Evolutionary conservation across 345 rosid species (phyloP).

Genomic region (Clarkia xantiana): DNA sequence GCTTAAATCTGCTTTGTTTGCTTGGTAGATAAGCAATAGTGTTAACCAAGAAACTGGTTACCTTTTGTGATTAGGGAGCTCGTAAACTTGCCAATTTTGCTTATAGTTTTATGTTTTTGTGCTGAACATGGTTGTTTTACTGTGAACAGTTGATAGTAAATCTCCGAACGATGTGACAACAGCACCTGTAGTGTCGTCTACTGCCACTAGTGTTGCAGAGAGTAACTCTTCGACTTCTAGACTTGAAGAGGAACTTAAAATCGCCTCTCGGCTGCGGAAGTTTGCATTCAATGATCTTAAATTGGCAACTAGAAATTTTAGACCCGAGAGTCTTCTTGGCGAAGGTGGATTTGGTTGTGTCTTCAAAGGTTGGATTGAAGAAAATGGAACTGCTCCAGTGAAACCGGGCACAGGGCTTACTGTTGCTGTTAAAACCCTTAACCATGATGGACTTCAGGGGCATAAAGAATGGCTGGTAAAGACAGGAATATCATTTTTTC

Average conservation of each 20-base stretch:
- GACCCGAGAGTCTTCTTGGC: slow-evolving; percentile 95
- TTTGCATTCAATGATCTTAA: slow-evolving; percentile 85
- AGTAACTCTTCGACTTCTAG: slow-evolving; percentile 74
- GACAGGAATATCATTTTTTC: background rate
- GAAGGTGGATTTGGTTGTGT: slow-evolving; percentile 99
- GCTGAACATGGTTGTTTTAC: background rate
- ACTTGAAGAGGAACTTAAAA: slow-evolving; percentile 76
- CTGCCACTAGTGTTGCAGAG: slow-evolving; percentile 70
- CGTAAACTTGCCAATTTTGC: background rate
- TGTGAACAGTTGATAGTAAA: slow-evolving; percentile 42
- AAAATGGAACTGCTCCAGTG: slow-evolving; percentile 95
- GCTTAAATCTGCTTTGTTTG: too few species aligned
- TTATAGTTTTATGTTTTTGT: background rate
- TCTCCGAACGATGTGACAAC: slow-evolving; percentile 48
- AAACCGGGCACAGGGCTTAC: slow-evolving; percentile 96
- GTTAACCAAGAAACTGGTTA: slow-evolving; percentile 1
- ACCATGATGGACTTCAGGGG: slow-evolving; percentile 98
- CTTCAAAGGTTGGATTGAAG: slow-evolving; percentile 95
- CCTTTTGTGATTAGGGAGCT: background rate
- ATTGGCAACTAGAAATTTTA: slow-evolving; percentile 84
- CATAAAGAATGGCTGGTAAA: slow-evolving; percentile 96
- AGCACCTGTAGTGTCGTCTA: slow-evolving; percentile 45
- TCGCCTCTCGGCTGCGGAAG: slow-evolving; percentile 66
- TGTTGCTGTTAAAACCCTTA: slow-evolving; percentile 92
- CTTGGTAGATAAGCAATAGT: background rate